Percentiles rank a stretch among this genome's conserved stretches.
These are phyloP conservation scores for Exidia glandulosa DNA, from an alignment of 768 basidiomycete species.

Conservation along the genomic window DNA sequence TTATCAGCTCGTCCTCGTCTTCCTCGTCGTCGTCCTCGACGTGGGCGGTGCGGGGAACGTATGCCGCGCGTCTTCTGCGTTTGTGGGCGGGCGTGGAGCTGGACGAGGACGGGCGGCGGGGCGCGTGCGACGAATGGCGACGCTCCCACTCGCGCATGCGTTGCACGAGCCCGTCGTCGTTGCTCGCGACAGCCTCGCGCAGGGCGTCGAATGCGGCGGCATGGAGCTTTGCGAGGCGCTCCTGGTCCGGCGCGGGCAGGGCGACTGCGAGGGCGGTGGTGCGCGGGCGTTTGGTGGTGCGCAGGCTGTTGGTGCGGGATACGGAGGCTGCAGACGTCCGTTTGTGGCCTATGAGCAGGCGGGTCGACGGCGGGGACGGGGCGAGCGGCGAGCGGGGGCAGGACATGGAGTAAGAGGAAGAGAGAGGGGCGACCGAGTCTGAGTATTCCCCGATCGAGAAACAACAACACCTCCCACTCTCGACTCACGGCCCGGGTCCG, in stretches of 20 bases:
- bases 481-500: not conserved
- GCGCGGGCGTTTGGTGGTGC: not conserved
- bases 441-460: not conserved
- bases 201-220: constrained; percentile 59
- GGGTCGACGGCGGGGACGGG: not conserved
- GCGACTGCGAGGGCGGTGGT: not conserved
- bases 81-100: not conserved
- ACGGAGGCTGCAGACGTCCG: too few relatives aligned
- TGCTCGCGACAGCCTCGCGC: constrained; percentile 47
- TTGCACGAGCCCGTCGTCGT: constrained; percentile 54
- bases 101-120: not conserved
- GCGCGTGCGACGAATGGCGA: not conserved
- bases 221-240: constrained; percentile 34
- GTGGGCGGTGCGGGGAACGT: not conserved
- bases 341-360: not conserved
- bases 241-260: not conserved
- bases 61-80: not conserved
- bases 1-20: constrained; percentile 49
- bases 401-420: not conserved
- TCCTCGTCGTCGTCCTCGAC: constrained; percentile 21
- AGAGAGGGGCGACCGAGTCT: not conserved
- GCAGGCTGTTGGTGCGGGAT: not conserved
- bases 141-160: constrained; percentile 67
- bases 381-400: not conserved
- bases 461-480: too few relatives aligned